These are phyloP conservation scores for Coniochaeta hoffmannii DNA, from an alignment of 2,329 filamentous ascomycete genomes.

Conservation along the genomic window DNA sequence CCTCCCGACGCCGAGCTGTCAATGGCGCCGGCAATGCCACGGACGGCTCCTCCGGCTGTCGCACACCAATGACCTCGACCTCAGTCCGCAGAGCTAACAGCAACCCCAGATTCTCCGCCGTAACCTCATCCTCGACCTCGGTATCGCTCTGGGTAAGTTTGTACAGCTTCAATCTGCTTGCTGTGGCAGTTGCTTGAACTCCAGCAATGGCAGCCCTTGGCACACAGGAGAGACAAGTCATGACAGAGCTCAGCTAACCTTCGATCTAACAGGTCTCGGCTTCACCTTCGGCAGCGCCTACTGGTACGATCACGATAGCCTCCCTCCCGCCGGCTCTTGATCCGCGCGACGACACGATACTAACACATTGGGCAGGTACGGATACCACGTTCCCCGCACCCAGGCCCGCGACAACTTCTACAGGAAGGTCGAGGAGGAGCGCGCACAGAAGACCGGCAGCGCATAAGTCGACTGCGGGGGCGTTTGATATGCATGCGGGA, in stretches of 20 bases:
- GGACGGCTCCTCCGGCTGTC: conserved; percentile 4
- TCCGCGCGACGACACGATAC: background rate
- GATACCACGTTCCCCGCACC: conserved; percentile 55
- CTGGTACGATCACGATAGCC: conserved; percentile 38
- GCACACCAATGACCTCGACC: background rate
- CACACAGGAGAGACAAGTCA: background rate
- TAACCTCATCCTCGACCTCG: conserved; percentile 48
- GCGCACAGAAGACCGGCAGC: conserved; percentile 27
- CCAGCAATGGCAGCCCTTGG: background rate
- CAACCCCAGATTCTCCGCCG: conserved; percentile 49
- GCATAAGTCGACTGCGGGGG: conserved; percentile 3
- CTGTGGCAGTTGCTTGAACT: background rate
- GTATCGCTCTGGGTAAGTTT: conserved; percentile 47
- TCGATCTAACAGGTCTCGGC: conserved; percentile 36
- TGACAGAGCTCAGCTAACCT: conserved; percentile 24
- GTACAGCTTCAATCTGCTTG: background rate
- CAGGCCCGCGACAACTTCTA: conserved; percentile 51
- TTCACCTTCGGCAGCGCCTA: conserved; percentile 47
- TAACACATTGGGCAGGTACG: conserved; percentile 39
- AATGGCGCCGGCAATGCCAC: conserved; percentile 10
- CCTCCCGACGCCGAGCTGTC: conserved; percentile 1
- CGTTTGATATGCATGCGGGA: background rate
- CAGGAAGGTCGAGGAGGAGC: conserved; percentile 49
- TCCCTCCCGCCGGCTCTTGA: background rate
- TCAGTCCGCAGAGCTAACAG: conserved; percentile 21